Conservation (phyloP, 73 alveolate species). For the Paramecium pentaurelia region DNA sequence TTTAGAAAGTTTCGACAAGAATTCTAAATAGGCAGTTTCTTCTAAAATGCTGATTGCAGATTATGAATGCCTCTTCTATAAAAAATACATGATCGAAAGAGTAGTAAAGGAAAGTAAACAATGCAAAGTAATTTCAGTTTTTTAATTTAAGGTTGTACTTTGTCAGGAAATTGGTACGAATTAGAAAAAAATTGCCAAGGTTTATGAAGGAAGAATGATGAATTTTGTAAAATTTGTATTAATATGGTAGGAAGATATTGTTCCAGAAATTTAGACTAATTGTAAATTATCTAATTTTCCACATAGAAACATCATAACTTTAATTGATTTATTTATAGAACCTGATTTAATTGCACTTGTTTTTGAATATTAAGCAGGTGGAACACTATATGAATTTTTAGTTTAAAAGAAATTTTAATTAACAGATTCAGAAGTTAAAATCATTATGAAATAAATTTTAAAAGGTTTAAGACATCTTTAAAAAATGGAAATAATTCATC, state of each 20-base stretch:
- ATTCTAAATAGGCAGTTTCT: neutral
- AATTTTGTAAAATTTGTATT: neutral
- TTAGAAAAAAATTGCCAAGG: neutral
- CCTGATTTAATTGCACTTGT: neutral
- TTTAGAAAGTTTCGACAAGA: neutral
- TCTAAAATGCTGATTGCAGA: neutral
- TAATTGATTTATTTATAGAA: neutral
- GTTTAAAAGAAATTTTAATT: neutral
- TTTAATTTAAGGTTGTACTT: neutral
- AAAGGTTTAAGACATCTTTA: slow-evolving; percentile 56
- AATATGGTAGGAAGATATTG: neutral
- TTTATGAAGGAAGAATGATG: neutral
- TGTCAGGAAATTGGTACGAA: neutral
- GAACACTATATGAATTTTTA: neutral
- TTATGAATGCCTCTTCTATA: neutral
- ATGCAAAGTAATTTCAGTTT: neutral
- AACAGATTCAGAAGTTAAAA: neutral
- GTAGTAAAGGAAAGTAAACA: neutral
- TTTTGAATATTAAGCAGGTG: neutral
- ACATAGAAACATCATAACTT: neutral
- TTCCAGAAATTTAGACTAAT: neutral
- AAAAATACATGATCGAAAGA: neutral
- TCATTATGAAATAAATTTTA: neutral
- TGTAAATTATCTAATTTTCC: neutral
- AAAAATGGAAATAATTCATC: slow-evolving; percentile 57